Evolutionary conservation across 1,284 basidiomycete genomes (phyloP).

Genomic region (Fomitiporia mediterranea): DNA sequence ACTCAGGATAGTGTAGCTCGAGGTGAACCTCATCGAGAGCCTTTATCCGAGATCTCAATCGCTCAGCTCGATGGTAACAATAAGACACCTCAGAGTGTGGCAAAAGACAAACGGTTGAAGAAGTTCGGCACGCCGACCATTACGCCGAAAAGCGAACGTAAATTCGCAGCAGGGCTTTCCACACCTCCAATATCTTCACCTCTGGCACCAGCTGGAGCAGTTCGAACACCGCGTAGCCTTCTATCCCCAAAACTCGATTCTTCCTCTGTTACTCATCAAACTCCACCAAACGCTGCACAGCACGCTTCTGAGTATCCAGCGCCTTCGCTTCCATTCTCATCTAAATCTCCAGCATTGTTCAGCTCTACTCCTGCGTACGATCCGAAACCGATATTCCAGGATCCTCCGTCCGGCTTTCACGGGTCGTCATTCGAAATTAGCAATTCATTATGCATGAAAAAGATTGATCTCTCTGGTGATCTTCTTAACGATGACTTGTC

Average conservation of each 20-base stretch:
- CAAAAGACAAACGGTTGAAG: conserved; percentile 2
- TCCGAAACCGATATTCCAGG: conserved; percentile 3
- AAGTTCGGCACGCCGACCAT: conserved; percentile 5
- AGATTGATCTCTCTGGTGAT: conserved; percentile 11
- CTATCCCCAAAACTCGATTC: background rate
- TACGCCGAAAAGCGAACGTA: conserved; percentile 8
- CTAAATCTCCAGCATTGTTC: background rate
- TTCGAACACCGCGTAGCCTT: background rate
- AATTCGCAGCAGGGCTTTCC: conserved; percentile 12
- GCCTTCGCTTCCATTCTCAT: background rate
- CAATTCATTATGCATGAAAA: conserved; percentile 9
- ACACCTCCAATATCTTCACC: background rate
- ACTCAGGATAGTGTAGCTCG: background rate
- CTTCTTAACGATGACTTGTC: conserved; percentile 19
- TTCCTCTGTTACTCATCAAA: background rate
- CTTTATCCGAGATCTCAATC: conserved; percentile 4
- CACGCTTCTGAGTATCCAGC: background rate
- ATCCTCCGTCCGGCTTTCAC: conserved; percentile 4
- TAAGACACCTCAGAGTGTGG: background rate
- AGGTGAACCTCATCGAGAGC: background rate
- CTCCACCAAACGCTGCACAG: background rate
- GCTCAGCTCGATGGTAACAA: background rate
- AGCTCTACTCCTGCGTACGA: background rate
- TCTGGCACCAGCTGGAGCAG: background rate
- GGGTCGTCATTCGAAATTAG: conserved; percentile 16